phyloP scores from a whole-genome alignment of 768 basidiomycete genomes.

The Punctularia strigosozonata region DNA sequence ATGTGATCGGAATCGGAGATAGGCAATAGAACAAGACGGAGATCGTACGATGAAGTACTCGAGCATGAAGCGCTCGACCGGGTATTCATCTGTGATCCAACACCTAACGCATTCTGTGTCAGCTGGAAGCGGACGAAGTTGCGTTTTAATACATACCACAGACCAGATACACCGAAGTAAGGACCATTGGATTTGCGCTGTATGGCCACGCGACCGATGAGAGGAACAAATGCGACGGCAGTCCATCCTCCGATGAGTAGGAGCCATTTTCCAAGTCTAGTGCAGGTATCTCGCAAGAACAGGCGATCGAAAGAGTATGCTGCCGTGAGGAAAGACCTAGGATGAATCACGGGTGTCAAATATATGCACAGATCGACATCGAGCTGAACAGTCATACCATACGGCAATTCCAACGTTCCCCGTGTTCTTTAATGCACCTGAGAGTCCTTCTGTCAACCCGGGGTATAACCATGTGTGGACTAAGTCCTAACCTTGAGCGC shows the following conservation, averaged over 20 bases:
- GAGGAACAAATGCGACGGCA: conserved; percentile 19
- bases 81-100: conserved; percentile 32
- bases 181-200: conserved; percentile 22
- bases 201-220: conserved; percentile 25
- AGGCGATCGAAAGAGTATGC: conserved; percentile 25
- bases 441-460: background rate
- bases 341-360: conserved; percentile 12
- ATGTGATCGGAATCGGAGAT: background rate
- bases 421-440: conserved; percentile 26
- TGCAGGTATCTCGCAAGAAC: conserved; percentile 23
- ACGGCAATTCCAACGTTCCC: conserved; percentile 32
- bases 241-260: conserved; percentile 24
- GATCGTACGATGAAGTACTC: conserved; percentile 35
- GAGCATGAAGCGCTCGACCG: conserved; percentile 22
- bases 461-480: background rate
- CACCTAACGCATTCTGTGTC: conserved; percentile 17
- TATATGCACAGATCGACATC: conserved; percentile 8
- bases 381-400: conserved; percentile 18
- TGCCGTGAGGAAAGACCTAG: conserved; percentile 21
- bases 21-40: too few species aligned
- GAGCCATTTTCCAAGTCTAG: conserved; percentile 12
- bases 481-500: conserved; percentile 13
- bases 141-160: conserved; percentile 19
- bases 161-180: conserved; percentile 33
- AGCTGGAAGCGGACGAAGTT: background rate